A percentile compares a stretch with the other conserved stretches of the same genome.
phyloP scores from a whole-genome alignment of 2,329 filamentous ascomycete species.

The Macrophomina tecta region DNA sequence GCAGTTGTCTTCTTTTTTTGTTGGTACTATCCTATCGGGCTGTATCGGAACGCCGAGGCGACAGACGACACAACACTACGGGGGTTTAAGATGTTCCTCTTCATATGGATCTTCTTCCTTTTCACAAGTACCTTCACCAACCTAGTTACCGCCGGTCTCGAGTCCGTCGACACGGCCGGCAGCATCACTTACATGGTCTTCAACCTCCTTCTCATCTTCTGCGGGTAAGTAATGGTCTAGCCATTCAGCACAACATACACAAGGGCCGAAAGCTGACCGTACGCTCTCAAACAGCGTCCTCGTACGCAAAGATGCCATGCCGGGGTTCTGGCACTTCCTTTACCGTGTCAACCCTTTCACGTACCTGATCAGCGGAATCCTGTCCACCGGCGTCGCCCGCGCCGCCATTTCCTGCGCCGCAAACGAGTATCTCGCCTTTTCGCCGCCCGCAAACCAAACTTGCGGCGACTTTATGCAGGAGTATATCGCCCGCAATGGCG shows the following conservation, averaged over 20 bases:
- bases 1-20: constrained; percentile 72
- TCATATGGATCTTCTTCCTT: constrained; percentile 70
- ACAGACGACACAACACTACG: constrained; percentile 67
- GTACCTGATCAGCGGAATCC: constrained; percentile 47
- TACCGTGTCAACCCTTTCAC: constrained; percentile 71
- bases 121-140: constrained; percentile 76
- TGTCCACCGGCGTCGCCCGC: neutral
- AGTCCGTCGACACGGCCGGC: constrained; percentile 71
- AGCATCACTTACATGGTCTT: constrained; percentile 66
- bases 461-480: constrained; percentile 62
- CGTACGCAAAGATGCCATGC: constrained; percentile 46
- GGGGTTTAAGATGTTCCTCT: constrained; percentile 74
- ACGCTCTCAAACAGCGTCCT: no score
- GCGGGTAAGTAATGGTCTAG: constrained; percentile 40
- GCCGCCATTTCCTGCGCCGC: neutral
- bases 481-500: constrained; percentile 40
- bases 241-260: no score
- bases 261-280: no score
- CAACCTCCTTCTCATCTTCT: constrained; percentile 66
- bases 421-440: neutral
- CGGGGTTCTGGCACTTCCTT: constrained; percentile 81
- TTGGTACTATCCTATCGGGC: constrained; percentile 82
- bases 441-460: constrained; percentile 49
- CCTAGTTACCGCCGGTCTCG: constrained; percentile 72
- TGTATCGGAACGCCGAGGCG: constrained; percentile 68